These are phyloP conservation scores for Pseudogymnoascus sp. DNA, from an alignment of 2,329 filamentous ascomycete genomes.

Conservation along the genomic window DNA sequence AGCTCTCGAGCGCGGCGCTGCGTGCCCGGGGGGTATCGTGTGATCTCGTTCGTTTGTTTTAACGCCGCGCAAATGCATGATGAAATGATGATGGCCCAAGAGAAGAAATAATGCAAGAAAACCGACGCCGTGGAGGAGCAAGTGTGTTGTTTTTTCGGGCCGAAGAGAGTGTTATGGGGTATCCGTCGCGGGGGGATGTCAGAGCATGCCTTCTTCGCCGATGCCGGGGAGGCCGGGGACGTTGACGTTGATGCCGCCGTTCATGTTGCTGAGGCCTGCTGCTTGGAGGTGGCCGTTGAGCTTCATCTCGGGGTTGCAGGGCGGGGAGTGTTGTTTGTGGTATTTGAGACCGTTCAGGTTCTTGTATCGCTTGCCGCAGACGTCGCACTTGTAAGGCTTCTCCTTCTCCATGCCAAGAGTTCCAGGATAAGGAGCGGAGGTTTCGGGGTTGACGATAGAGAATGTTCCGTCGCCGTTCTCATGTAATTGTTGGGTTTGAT, in stretches of 20 bases:
- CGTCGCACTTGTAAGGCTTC: constrained; percentile 96
- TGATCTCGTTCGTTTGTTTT: neutral
- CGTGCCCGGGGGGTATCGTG: constrained; percentile 6
- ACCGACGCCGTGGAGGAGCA: neutral
- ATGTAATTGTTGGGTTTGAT: constrained; percentile 93
- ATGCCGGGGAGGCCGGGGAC: constrained; percentile 47
- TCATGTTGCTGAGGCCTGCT: constrained; percentile 33
- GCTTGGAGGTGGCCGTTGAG: constrained; percentile 32
- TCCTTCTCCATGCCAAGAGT: constrained; percentile 99
- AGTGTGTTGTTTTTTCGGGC: neutral
- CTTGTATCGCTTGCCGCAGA: constrained; percentile 98
- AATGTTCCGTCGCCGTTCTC: constrained; percentile 97
- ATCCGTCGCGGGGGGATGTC: constrained; percentile 10
- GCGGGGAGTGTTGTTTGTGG: constrained; percentile 75
- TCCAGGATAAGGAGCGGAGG: constrained; percentile 86
- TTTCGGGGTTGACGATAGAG: constrained; percentile 95
- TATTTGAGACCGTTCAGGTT: constrained; percentile 98
- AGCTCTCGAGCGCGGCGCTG: constrained; percentile 6
- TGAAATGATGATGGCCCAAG: neutral
- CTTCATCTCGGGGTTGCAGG: constrained; percentile 79
- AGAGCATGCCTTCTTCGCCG: constrained; percentile 45
- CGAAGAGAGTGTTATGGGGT: neutral
- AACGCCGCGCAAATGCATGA: constrained; percentile 13
- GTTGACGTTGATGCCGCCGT: constrained; percentile 27
- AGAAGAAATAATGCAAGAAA: neutral